Base-by-base conservation (phyloP, 202 grass and related monocot genomes). In the Elaeis oleifera region DNA sequence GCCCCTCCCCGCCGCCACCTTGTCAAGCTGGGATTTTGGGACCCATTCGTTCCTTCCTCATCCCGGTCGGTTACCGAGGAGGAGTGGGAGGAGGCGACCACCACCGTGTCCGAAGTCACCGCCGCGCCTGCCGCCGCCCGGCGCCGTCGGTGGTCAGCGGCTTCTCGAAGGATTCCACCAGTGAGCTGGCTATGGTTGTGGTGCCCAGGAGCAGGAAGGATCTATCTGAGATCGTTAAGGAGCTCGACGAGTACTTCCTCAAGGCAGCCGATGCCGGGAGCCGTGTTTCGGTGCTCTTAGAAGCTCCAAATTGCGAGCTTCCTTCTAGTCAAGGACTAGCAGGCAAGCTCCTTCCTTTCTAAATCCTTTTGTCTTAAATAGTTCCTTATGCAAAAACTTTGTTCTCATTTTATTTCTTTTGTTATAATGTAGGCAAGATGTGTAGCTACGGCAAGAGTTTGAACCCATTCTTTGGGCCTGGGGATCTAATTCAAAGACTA, bases 381-480 rank as follows among this genome's bases (percentile, higher is more conserved):
- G 24, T 16, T 62, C 16, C 6, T 3, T 31, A 1, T 31, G 23
- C 36, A 11, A 13, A 13, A 44, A 44, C 48, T 61, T 18, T 32
- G 39, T 53, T 60, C 55, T 58, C n/a, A 54, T 39, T 8, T 24
- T 27, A 16, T 27, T 27, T 27, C 25, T 26, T 26, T 44, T 13
- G 28, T 28, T 25, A 62, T 65, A 48, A 61, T 75, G 60, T 64
- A 97, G 92, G 77, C 54, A 92, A 81, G 74, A 72, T 97, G 66
- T 67, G 83, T 26, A 83, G 62, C 50, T 92, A 92, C 61, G 75
- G 92, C 74, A 97, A 85, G 88, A 89, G 56, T 78, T 71, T 97
- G 58, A 90, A 85, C 29, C 87, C 87, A 25, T 63, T 53, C 76
- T 74, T 1, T 97, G 82, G 82, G 70, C 82, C 6, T 84, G 77